Base-by-base conservation (phyloP, 345 rosid genomes). In the Salix caprea region DNA sequence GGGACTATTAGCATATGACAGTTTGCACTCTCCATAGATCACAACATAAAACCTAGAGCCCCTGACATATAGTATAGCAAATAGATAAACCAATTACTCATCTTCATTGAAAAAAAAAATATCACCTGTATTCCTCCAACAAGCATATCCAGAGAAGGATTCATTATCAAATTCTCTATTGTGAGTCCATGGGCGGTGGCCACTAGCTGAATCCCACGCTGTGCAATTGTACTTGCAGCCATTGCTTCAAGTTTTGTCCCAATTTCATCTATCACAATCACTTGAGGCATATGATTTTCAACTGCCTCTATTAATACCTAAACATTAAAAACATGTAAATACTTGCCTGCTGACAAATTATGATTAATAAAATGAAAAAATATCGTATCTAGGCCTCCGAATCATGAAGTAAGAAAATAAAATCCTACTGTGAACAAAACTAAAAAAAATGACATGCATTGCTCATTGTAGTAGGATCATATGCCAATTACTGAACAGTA, bases 241-340 rank as follows among this genome's bases (percentile, higher is more conserved):
- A 92, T 78, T 12, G 95, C 97, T 87, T 94, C 97, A 77, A 92
- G 98, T 85, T 90, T 92, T 83, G 97, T 94, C 62, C 97, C 93
- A 82, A 92, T 91, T 86, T 92, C 98, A 91, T 94, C 97, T 74
- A 92, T 94, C 81, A 92, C 96, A 75, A 90, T 89, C 78, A 92
- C 97, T 89, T 92, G 96, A 7, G 96, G 98, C 97, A 94, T 92
- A 76, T 94, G 98, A 86, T 92, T 94, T 82, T 94, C 96, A 65
- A 92, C 98, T 26, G 96, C 96, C 79, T 94, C 97, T 42, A 94
- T 92, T 77, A 92, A 71, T 67, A 92, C 98, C 97, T 92, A 76
- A 74, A 74, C 13, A 46, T n/a, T 58, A 74, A 40, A 44, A 84
- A 72, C 71, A 24, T 50, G 14, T 39, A 76, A 74, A 18, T 39